phyloP scores from a whole-genome alignment of 2,329 filamentous ascomycete species.

The Pyrenochaeta sp. region DNA sequence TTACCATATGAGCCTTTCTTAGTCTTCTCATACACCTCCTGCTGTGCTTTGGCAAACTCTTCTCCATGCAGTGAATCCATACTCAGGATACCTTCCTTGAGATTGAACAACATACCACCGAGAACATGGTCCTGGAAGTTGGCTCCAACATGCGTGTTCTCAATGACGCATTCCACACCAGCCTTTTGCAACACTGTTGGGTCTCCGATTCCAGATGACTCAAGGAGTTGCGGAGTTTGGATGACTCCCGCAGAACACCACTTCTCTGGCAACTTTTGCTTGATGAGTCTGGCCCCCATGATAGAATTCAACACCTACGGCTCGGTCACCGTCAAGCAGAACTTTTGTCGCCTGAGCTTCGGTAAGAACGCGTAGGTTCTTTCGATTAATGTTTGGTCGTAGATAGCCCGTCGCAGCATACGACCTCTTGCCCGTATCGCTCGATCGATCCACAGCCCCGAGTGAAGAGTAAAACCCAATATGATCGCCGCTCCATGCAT shows the following conservation, averaged over 20 bases:
- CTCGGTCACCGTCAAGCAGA: neutral
- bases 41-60: neutral
- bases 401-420: neutral
- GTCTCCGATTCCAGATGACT: neutral
- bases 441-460: neutral
- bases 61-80: neutral
- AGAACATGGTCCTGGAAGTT: slow-evolving; percentile 1
- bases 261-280: neutral
- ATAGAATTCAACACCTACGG: neutral
- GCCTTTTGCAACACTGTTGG: neutral
- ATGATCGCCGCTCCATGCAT: neutral
- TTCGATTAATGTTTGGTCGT: neutral
- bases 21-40: neutral
- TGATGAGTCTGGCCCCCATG: neutral
- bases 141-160: neutral
- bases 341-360: neutral
- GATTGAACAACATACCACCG: neutral
- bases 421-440: neutral
- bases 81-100: neutral
- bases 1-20: neutral
- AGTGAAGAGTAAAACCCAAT: neutral
- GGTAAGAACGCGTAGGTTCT: neutral
- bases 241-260: neutral
- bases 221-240: neutral
- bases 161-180: neutral